Conservation (phyloP, 192 early-diverging fungal species). For the Coemansia javaensis region DNA sequence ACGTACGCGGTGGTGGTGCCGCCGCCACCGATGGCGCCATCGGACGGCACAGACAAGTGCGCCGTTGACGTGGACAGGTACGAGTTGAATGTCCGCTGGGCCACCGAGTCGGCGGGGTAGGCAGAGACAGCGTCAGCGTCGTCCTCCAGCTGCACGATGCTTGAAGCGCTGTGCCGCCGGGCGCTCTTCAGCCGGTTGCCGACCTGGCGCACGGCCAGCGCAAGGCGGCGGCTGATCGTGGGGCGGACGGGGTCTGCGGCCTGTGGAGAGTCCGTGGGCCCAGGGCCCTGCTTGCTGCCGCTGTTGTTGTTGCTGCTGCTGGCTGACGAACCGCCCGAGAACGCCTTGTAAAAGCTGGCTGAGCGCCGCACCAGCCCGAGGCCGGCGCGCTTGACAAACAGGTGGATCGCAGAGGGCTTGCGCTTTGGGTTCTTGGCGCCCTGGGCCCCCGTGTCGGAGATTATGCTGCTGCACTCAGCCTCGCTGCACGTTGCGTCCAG, state of each 20-base stretch:
- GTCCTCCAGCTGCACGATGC: background rate
- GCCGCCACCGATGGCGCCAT: slow-evolving; percentile 3
- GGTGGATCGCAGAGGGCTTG: slow-evolving; percentile 34
- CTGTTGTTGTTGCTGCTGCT: slow-evolving; percentile 1
- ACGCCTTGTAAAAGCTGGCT: slow-evolving; percentile 37
- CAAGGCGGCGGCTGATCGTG: slow-evolving; percentile 20
- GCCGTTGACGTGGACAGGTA: slow-evolving; percentile 37
- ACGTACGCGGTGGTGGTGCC: slow-evolving; percentile 4
- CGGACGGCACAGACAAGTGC: slow-evolving; percentile 24
- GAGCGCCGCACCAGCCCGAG: slow-evolving; percentile 39
- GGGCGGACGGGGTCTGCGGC: no score
- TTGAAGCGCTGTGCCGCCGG: slow-evolving; percentile 1
- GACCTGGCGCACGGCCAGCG: slow-evolving; percentile 27
- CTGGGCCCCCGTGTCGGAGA: slow-evolving; percentile 1
- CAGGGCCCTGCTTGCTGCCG: background rate
- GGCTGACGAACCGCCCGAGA: slow-evolving; percentile 9
- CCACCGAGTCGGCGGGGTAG: slow-evolving; percentile 35
- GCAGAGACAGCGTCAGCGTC: slow-evolving; percentile 32
- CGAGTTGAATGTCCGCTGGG: slow-evolving; percentile 18
- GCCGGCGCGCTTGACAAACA: slow-evolving; percentile 41
- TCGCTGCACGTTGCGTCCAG: slow-evolving; percentile 15
- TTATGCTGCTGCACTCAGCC: slow-evolving; percentile 7
- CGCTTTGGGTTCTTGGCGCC: slow-evolving; percentile 8
- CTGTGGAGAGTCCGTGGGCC: no score
- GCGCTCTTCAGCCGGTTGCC: slow-evolving; percentile 12